These are phyloP conservation scores for Heliamphora ciliata DNA, from an alignment of 179 eudicot species.

Conservation along the genomic window DNA sequence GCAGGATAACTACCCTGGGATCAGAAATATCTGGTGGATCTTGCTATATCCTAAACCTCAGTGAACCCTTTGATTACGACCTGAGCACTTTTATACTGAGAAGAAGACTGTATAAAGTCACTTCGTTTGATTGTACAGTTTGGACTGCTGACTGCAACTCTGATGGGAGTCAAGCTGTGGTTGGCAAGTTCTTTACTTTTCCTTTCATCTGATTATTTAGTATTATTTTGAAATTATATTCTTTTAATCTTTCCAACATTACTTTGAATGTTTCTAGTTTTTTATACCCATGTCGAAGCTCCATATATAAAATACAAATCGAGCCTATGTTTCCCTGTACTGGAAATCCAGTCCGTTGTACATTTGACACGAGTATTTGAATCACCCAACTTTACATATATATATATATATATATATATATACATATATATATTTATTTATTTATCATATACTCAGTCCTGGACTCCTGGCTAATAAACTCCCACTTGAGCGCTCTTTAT, in stretches of 20 bases:
- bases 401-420: too few species aligned
- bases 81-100: conserved; percentile 21
- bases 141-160: conserved; percentile 65
- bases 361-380: neutral
- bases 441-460: too few species aligned
- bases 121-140: conserved; percentile 48
- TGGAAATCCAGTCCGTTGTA: neutral
- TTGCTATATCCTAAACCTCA: conserved; percentile 48
- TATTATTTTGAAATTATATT: neutral
- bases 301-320: neutral
- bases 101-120: conserved; percentile 27
- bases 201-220: neutral
- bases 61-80: conserved; percentile 43
- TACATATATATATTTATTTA: too few species aligned
- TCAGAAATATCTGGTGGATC: conserved; percentile 64
- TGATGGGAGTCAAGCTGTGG: conserved; percentile 46
- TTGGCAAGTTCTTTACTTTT: conserved; percentile 44
- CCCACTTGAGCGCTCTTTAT: neutral
- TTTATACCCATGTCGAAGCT: neutral
- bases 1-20: conserved; percentile 76
- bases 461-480: neutral
- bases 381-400: neutral
- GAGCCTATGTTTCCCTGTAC: neutral
- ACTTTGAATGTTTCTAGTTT: neutral
- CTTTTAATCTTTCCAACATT: neutral